phyloP scores from a whole-genome alignment of 2,329 filamentous ascomycete genomes.

The Dryadomyces quercivorus region DNA sequence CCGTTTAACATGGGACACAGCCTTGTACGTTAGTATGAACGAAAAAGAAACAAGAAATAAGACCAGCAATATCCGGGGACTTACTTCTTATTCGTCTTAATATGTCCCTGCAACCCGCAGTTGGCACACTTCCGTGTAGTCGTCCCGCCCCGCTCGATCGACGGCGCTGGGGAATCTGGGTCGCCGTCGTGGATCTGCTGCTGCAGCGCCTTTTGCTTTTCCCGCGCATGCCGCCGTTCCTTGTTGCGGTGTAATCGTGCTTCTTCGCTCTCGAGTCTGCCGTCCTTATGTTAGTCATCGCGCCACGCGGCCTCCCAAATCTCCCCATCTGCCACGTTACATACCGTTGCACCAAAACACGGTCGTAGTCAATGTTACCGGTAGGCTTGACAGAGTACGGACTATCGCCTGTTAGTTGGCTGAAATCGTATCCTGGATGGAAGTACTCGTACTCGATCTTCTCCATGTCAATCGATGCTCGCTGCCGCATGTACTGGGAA shows the following conservation, averaged over 20 bases:
- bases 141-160: constrained; percentile 46
- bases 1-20: constrained; percentile 80
- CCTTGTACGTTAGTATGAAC: constrained; percentile 28
- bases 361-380: constrained; percentile 54
- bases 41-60: constrained; percentile 29
- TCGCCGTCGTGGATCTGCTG: constrained; percentile 30
- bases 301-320: background rate
- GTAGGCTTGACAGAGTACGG: constrained; percentile 50
- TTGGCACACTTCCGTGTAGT: constrained; percentile 93
- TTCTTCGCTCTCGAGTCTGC: constrained; percentile 45
- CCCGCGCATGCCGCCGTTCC: constrained; percentile 76
- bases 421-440: background rate
- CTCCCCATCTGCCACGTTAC: constrained; percentile 4
- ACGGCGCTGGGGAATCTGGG: constrained; percentile 37
- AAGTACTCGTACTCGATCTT: constrained; percentile 51
- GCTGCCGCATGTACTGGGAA: constrained; percentile 75
- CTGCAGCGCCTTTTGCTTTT: constrained; percentile 68
- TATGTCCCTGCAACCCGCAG: constrained; percentile 91
- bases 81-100: constrained; percentile 95
- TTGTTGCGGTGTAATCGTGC: constrained; percentile 82
- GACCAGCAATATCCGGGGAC: too few relatives aligned
- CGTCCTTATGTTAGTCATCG: background rate
- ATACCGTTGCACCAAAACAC: constrained; percentile 46
- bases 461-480: constrained; percentile 53
- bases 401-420: constrained; percentile 20